Evolutionary conservation across 257 asterid genomes (phyloP), one percentile per base, ranked within the genome.

Genomic region (Paulownia fortunei): DNA sequence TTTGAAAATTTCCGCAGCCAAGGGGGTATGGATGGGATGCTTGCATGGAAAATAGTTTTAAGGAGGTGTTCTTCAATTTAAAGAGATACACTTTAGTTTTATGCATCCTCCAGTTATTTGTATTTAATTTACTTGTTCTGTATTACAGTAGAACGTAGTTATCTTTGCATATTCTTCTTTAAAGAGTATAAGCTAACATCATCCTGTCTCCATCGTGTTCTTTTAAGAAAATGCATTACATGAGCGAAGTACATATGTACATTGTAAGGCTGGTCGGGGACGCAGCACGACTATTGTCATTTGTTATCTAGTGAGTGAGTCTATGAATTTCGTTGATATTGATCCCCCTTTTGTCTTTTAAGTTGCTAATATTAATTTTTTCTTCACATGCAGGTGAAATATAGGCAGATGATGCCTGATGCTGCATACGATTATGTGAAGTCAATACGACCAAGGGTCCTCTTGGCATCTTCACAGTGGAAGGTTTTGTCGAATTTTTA

Each of bases 201-300:
- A 55, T 63, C 18, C 26, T 23, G 32, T 55, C 36, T 60, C 24
- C 41, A 18, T 47, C 4, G 1, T 76, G 56, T 76, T 61, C 73
- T 73, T 65, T 62, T 34, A 64, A 89, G 91, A 82, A 81, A 90
- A 88, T 66, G 83, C 88, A 73, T 84, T 63, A 30, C 18, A 69
- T 42, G 88, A 87, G 27, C 83, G 34, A 11, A 84, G 88, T 56
- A 90, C 93, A 2, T 90, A 88, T 70, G 93, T 90, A 12, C 96
- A 90, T 79, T 88, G 96, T 83, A 90, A 90, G 82, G 96, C 96
- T 44, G 96, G 96, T 41, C 82, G 93, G 44, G 96, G 96, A 82
- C 86, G 96, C 79, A 90, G 93, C 88, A 90, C 96, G 11, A 90
- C 96, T 2, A 41, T 90, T 51, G 93, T 90, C 76, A 85, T 90